phyloP scores from a whole-genome alignment of 1,284 basidiomycete species.

The Leccinum huronense region DNA sequence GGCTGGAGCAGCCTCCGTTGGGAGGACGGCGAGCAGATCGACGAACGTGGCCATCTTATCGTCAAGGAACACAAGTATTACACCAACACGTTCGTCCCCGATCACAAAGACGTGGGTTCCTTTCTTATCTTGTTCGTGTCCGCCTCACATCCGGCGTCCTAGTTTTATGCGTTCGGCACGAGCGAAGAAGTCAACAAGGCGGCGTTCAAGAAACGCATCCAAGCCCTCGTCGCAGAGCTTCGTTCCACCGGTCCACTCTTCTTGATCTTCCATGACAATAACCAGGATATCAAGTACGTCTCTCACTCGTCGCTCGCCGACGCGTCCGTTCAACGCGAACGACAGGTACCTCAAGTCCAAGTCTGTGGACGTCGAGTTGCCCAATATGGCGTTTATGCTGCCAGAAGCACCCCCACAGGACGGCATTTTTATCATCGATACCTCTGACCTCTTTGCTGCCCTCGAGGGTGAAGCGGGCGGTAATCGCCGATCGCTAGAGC shows the following conservation, averaged over 20 bases:
- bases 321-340: constrained; percentile 1
- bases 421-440: constrained; percentile 70
- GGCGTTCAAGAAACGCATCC: constrained; percentile 53
- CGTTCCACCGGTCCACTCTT: constrained; percentile 60
- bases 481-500: constrained; percentile 55
- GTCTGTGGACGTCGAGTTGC: constrained; percentile 50
- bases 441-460: constrained; percentile 67
- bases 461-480: constrained; percentile 57
- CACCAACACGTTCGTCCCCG: constrained; percentile 61
- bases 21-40: constrained; percentile 47
- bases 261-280: constrained; percentile 75
- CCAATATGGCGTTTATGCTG: constrained; percentile 52
- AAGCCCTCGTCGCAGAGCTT: constrained; percentile 47
- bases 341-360: constrained; percentile 53
- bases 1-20: constrained; percentile 66
- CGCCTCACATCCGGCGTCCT: neutral
- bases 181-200: constrained; percentile 53
- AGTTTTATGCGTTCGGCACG: constrained; percentile 68
- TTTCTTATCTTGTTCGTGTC: neutral
- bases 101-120: constrained; percentile 55
- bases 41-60: constrained; percentile 59
- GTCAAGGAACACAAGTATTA: constrained; percentile 61
- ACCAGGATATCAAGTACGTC: constrained; percentile 68
- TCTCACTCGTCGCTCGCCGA: neutral
- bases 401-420: constrained; percentile 51